A percentile compares a stretch with the other conserved stretches of the same genome.
Conservation (phyloP, 1,139 yeast species). For the Komagataea norvegica region DNA sequence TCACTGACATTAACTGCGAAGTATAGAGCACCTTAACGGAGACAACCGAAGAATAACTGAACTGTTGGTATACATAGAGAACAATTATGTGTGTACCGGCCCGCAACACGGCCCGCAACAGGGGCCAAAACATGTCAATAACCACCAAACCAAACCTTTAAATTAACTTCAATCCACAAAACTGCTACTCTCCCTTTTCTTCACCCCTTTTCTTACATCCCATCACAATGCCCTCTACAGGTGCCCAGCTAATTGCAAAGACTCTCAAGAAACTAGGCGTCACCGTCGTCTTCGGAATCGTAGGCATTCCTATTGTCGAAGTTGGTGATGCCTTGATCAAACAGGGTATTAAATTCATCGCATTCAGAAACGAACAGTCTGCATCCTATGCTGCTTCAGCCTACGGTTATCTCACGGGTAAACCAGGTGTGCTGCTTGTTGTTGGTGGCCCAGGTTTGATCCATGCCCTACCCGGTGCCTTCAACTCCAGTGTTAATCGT, state of each 20-base stretch:
- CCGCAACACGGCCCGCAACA: no score
- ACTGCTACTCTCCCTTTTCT: no score
- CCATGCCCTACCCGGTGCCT: constrained; percentile 60
- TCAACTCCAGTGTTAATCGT: constrained; percentile 51
- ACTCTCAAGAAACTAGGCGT: constrained; percentile 45
- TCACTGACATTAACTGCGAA: no score
- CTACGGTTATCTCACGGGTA: constrained; percentile 56
- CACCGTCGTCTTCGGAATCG: constrained; percentile 55
- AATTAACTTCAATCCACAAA: no score
- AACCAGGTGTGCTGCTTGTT: constrained; percentile 58
- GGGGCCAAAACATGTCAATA: no score
- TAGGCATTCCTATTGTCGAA: constrained; percentile 67
- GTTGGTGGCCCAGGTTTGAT: constrained; percentile 71
- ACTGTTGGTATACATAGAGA: no score
- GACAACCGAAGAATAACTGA: no score
- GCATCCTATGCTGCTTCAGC: constrained; percentile 69
- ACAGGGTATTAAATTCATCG: constrained; percentile 47
- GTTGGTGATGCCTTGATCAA: constrained; percentile 50
- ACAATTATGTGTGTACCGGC: no score
- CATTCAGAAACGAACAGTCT: constrained; percentile 63
- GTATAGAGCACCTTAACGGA: no score
- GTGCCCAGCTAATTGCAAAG: constrained; percentile 35
- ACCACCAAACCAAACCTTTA: no score
- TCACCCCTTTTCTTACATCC: no score
- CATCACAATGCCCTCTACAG: constrained; percentile 11